Base-by-base conservation (phyloP, 306 rosid species). In the Cicer arietinum region DNA sequence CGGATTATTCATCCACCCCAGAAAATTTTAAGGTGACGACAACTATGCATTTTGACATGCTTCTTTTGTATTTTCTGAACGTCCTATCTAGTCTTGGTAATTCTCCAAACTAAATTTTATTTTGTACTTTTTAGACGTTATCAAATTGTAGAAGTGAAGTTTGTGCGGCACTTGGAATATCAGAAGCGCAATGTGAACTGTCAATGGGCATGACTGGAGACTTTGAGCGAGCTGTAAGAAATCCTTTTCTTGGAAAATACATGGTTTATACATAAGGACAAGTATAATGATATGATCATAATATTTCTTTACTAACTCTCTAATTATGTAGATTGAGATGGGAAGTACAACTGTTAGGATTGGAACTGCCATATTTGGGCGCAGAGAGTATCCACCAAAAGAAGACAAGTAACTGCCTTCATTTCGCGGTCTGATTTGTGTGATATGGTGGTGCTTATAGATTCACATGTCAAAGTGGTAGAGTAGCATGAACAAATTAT, bases 161-260 rank as follows among this genome's bases (percentile, higher is more conserved):
- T 79, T 94, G 97, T 80, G 75, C 81, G 78, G 96, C 85, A 69
- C 85, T 92, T 43, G 96, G 83, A 79, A 86, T 89, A 64, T 16
- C 91, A 66, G 97, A 90, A 78, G 94, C 86, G 52, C 89, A 84
- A 37, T 92, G 93, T 60, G 96, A 92, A 61, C 86, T 94, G 69
- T 94, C 97, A 20, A 94, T 94, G 97, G 97, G 99, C 82, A 92
- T 94, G 97, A 89, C 96, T 71, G 85, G 84, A n/a, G 97, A 94
- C 80, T 92, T 92, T 77, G 97, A 94, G 68, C 95, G 62, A 86
- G 99, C 99, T 70, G 99, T 94, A 84, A 94, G 91, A 59, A 84
- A 41, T 39, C 42, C 9, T 12, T 43, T 75, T 20, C 65, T 41
- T 47, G 48, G 18, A 71, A 71, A 59, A 59, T 22, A 22, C 68